A percentile compares a stretch with the other conserved stretches of the same genome.
phyloP scores from a whole-genome alignment of 768 basidiomycete genomes.

The Lactarius sanguifluus region DNA sequence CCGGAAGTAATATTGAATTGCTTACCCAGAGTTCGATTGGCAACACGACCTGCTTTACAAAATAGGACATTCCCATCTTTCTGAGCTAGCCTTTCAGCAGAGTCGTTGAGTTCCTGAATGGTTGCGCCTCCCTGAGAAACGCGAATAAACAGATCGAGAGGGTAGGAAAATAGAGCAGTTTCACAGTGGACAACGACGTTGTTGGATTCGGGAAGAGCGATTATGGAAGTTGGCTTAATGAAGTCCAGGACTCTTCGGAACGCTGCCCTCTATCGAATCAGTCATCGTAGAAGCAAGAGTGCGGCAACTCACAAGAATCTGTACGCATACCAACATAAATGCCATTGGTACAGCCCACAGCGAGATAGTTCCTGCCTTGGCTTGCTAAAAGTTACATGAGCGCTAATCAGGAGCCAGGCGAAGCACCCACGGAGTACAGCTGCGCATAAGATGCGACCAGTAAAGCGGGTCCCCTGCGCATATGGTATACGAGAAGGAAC shows the following conservation, averaged over 20 bases:
- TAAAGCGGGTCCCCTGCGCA: constrained; percentile 39
- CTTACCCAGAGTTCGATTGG: constrained; percentile 57
- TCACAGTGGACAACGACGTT: constrained; percentile 69
- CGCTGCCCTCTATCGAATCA: constrained; percentile 40
- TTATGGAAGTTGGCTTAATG: constrained; percentile 51
- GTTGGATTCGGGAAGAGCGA: constrained; percentile 59
- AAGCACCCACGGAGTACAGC: constrained; percentile 59
- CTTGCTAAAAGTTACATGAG: constrained; percentile 40
- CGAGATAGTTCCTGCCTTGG: constrained; percentile 56
- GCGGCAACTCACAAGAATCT: constrained; percentile 48
- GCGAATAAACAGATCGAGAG: constrained; percentile 66
- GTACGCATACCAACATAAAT: constrained; percentile 63
- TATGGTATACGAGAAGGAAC: constrained; percentile 37
- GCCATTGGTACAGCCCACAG: constrained; percentile 64
- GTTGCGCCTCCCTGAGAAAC: constrained; percentile 52
- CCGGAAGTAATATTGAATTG: constrained; percentile 8
- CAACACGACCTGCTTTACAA: constrained; percentile 55
- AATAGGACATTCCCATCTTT: constrained; percentile 59
- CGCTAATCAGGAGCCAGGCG: background rate
- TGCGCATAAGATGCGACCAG: constrained; percentile 60
- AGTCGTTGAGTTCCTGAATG: constrained; percentile 49
- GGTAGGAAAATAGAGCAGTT: constrained; percentile 58
- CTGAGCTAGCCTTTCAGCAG: constrained; percentile 60
- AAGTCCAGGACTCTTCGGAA: constrained; percentile 57
- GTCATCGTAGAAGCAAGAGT: constrained; percentile 8